phyloP scores from a whole-genome alignment of 129 eudicot genomes.

The Solidago caesia region DNA sequence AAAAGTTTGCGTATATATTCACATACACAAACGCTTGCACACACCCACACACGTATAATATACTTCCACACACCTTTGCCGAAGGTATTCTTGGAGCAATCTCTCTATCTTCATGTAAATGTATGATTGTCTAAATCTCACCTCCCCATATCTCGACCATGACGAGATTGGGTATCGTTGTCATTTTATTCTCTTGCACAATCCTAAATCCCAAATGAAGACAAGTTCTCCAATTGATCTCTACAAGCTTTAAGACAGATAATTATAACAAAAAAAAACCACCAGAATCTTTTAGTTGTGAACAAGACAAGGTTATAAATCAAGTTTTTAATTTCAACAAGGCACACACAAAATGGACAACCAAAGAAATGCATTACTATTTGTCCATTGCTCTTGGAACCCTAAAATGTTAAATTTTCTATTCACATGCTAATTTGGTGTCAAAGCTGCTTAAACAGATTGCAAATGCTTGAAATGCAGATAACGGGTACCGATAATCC shows the following conservation, averaged over 20 bases:
- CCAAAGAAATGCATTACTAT: conserved; percentile 23
- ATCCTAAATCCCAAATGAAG: neutral
- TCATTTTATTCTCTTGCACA: neutral
- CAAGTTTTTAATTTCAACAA: conserved; percentile 32
- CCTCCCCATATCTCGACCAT: too few species aligned
- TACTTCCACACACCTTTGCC: too few species aligned
- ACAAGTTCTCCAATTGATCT: neutral
- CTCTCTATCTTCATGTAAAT: too few species aligned
- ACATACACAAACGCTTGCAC: too few species aligned
- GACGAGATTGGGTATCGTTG: neutral
- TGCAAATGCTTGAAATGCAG: conserved; percentile 85
- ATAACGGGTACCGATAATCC: conserved; percentile 75
- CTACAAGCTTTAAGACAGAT: neutral
- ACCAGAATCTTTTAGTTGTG: conserved; percentile 17
- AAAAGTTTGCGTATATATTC: too few species aligned
- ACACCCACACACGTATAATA: too few species aligned
- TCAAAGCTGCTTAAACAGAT: conserved; percentile 88
- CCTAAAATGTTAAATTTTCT: conserved; percentile 33
- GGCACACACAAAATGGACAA: conserved; percentile 31
- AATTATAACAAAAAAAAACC: neutral
- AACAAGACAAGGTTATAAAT: conserved; percentile 32
- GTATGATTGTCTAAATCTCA: too few species aligned
- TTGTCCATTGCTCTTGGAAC: conserved; percentile 28
- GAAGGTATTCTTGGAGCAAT: too few species aligned
- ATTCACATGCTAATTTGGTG: conserved; percentile 86